These are phyloP conservation scores for Caulochytrium protostelioides DNA, from an alignment of 371 early-diverging fungal genomes.

Conservation along the genomic window DNA sequence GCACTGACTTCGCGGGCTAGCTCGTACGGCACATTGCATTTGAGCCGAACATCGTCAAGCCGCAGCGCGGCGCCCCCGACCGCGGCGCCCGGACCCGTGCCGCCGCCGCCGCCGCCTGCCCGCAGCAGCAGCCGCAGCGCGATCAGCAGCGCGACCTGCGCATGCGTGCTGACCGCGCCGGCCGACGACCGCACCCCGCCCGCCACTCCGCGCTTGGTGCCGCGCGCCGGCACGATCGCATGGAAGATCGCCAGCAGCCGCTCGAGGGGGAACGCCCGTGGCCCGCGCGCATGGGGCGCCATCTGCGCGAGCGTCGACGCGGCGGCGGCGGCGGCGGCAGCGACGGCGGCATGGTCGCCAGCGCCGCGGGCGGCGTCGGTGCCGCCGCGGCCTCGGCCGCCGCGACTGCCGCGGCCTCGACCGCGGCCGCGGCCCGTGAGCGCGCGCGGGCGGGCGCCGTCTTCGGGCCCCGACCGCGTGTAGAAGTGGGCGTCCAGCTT, in stretches of 20 bases:
- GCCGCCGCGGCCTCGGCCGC: conserved; percentile 20
- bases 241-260: conserved; percentile 87
- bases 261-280: conserved; percentile 71
- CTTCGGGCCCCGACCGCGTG: conserved; percentile 14
- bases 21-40: conserved; percentile 66
- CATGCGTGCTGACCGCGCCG: neutral
- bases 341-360: conserved; percentile 7
- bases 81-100: neutral
- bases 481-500: conserved; percentile 65
- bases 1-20: conserved; percentile 39
- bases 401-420: conserved; percentile 27
- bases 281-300: conserved; percentile 71
- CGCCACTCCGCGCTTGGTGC: neutral
- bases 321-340: neutral
- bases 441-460: too few relatives aligned
- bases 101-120: neutral
- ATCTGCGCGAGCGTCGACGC: conserved; percentile 13
- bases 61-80: conserved; percentile 32
- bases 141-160: conserved; percentile 50
- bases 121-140: conserved; percentile 46
- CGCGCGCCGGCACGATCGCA: conserved; percentile 49
- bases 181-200: neutral
- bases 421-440: too few relatives aligned
- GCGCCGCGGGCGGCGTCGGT: conserved; percentile 3
- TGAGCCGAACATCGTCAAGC: conserved; percentile 53